A percentile compares a stretch with the other conserved stretches of the same genome.
phyloP scores from a whole-genome alignment of 768 basidiomycete genomes.

The Tricholoma bakamatsutake region DNA sequence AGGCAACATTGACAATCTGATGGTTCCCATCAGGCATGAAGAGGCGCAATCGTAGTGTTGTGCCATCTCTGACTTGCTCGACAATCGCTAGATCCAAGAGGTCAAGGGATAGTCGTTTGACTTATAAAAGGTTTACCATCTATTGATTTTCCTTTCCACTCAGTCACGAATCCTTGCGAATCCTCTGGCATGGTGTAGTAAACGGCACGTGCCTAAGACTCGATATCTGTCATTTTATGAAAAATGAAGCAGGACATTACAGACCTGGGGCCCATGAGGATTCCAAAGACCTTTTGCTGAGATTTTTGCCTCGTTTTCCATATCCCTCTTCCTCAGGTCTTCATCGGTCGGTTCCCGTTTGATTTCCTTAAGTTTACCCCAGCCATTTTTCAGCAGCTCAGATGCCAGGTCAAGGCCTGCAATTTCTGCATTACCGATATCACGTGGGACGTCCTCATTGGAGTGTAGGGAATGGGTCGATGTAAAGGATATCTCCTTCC shows the following conservation, averaged over 20 bases:
- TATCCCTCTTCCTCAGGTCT: slow-evolving; percentile 61
- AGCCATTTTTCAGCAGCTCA: slow-evolving; percentile 84
- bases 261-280: slow-evolving; percentile 66
- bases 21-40: slow-evolving; percentile 86
- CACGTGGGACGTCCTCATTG: slow-evolving; percentile 71
- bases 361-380: slow-evolving; percentile 87
- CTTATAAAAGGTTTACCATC: slow-evolving; percentile 56
- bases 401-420: slow-evolving; percentile 65
- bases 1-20: slow-evolving; percentile 80
- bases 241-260: slow-evolving; percentile 17
- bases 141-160: slow-evolving; percentile 88
- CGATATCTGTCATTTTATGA: slow-evolving; percentile 2
- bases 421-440: slow-evolving; percentile 73
- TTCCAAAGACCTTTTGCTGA: slow-evolving; percentile 86
- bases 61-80: slow-evolving; percentile 91
- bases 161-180: slow-evolving; percentile 80
- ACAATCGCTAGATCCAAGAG: slow-evolving; percentile 62
- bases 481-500: slow-evolving; percentile 84
- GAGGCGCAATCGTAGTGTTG: slow-evolving; percentile 82
- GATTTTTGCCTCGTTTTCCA: slow-evolving; percentile 71
- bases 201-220: slow-evolving; percentile 58
- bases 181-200: slow-evolving; percentile 87
- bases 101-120: slow-evolving; percentile 6
- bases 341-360: slow-evolving; percentile 82
- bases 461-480: slow-evolving; percentile 76